phyloP scores from a whole-genome alignment of 371 early-diverging fungal species.

The Paraphysoderma sedebokerense region DNA sequence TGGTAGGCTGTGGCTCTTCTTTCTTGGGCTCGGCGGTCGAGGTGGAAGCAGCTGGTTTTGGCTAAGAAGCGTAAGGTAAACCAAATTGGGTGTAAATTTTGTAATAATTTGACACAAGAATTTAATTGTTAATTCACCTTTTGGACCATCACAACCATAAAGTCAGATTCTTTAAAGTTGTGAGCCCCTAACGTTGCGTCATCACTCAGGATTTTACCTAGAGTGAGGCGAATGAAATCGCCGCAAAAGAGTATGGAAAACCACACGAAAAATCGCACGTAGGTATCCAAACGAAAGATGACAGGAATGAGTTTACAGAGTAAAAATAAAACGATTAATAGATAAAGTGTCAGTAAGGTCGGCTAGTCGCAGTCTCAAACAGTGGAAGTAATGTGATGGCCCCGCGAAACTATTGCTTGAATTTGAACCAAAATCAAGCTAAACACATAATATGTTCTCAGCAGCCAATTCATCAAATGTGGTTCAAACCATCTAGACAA shows the following conservation, averaged over 20 bases:
- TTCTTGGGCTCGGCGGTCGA: constrained; percentile 10
- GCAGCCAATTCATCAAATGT: too few relatives aligned
- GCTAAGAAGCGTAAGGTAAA: constrained; percentile 22
- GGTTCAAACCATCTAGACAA: too few relatives aligned
- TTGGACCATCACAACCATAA: constrained; percentile 83
- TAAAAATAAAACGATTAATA: too few relatives aligned
- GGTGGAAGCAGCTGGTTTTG: constrained; percentile 15
- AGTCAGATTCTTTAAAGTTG: constrained; percentile 74
- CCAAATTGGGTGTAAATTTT: background rate
- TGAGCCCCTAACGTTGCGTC: constrained; percentile 52
- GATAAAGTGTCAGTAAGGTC: too few relatives aligned
- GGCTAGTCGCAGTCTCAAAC: too few relatives aligned
- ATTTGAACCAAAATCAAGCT: too few relatives aligned
- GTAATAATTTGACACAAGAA: background rate
- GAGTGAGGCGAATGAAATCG: background rate
- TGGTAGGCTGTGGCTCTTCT: constrained; percentile 6
- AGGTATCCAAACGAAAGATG: too few relatives aligned
- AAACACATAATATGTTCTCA: too few relatives aligned
- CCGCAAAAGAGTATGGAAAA: background rate
- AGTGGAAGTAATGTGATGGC: too few relatives aligned
- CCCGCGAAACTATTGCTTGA: too few relatives aligned
- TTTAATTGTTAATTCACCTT: constrained; percentile 35
- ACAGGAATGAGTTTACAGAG: too few relatives aligned
- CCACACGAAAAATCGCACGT: too few relatives aligned
- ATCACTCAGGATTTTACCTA: constrained; percentile 80